Base-by-base conservation (phyloP, 495 filamentous ascomycete species). In the Amniculicola lignicola region DNA sequence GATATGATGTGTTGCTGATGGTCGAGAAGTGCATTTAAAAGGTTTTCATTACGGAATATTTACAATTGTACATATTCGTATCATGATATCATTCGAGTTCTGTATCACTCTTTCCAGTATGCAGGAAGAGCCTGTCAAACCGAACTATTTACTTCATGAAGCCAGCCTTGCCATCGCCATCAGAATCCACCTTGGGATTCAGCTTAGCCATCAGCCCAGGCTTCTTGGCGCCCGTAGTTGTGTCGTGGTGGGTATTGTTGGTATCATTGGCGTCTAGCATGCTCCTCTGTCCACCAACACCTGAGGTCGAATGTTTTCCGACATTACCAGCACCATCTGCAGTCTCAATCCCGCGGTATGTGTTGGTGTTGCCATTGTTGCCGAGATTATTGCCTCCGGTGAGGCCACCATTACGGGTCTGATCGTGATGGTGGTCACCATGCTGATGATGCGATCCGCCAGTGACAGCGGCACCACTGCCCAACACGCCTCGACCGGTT, bases 171-270 rank as follows among this genome's bases (percentile, higher is more conserved):
- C 74, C 74, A 66, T 77, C 72, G 22, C 69, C 64, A 52, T 73
- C 66, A 6, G 74, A 46, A 58, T 77, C 72, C 28, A 66, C 72
- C 62, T 68, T 72, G 0, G 77, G 75, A 51, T 79, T 79, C 37
- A 79, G 27, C 57, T 71, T 72, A 25, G 76, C 67, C 54, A 78
- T 51, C 47, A 80, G 59, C 23, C 72, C 67, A 0, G 72, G 63
- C 42, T 70, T 66, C 54, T 69, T 67, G 41, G 60, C 59, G 24
- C 49, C 43, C 5, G 43, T 35, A 31, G 33, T 51, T 45, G 33
- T 39, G 21, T n/a, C n/a, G n/a, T n/a, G n/a, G 35, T 52, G 4
- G 56, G 59, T 21, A 7, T 40, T 55, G 25, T 49, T 51, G 2
- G 59, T 60, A 15, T 43, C 56, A 11, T 49, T 28, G 12, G 22